phyloP scores from a whole-genome alignment of 768 basidiomycete species.

The Xanthoconium purpureum region DNA sequence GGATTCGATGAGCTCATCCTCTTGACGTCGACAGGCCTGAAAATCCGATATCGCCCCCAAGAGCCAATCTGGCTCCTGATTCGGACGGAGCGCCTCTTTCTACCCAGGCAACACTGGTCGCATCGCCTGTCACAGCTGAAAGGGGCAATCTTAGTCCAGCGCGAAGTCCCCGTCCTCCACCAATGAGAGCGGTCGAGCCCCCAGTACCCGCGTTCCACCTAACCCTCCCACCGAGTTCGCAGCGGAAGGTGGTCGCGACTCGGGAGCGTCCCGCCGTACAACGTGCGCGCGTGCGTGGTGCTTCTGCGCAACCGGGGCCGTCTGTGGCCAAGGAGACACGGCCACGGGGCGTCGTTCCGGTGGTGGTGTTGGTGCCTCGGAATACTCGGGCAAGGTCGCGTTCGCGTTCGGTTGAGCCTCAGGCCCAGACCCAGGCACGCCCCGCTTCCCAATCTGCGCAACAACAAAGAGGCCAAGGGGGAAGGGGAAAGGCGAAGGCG shows the following conservation, averaged over 20 bases:
- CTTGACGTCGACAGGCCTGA: constrained; percentile 1
- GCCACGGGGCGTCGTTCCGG: neutral
- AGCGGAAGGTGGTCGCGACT: constrained; percentile 4
- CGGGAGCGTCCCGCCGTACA: neutral
- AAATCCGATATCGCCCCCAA: neutral
- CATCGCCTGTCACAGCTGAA: constrained; percentile 10
- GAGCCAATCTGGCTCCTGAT: neutral
- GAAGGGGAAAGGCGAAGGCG: constrained; percentile 6
- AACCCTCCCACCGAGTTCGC: constrained; percentile 7
- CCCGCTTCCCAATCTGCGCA: neutral
- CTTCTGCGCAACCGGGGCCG: constrained; percentile 14
- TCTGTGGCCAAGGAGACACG: neutral
- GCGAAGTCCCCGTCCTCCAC: neutral
- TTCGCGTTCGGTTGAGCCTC: constrained; percentile 23
- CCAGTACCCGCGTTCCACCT: neutral
- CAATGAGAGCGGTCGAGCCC: neutral
- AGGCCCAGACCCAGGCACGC: neutral
- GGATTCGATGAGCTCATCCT: neutral
- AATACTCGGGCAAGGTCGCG: constrained; percentile 21
- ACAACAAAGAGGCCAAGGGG: neutral
- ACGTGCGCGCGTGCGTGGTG: constrained; percentile 7
- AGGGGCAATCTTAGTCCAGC: neutral
- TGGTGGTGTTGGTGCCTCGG: constrained; percentile 1
- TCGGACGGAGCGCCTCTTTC: constrained; percentile 9
- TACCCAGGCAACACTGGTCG: constrained; percentile 28